A percentile compares a stretch with the other conserved stretches of the same genome.
Conservation (phyloP, 164 flowering plant species). For the Umbellularia californica region DNA sequence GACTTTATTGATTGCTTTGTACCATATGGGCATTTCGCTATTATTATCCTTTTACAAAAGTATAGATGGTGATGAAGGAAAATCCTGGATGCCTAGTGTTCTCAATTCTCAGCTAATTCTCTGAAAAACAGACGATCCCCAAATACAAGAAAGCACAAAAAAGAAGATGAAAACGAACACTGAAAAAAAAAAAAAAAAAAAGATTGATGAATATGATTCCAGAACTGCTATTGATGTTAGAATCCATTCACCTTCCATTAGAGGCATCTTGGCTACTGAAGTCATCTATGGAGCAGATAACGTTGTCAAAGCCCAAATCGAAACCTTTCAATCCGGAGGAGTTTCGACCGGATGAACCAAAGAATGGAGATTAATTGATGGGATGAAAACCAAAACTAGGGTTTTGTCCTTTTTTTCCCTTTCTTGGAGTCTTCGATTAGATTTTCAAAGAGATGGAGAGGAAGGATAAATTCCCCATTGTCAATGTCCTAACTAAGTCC, state of each 20-base stretch:
- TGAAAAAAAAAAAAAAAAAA: not conserved
- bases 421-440: not conserved
- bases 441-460: not conserved
- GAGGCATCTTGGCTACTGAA: slow-evolving; percentile 44
- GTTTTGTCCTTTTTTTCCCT: not conserved
- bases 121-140: not conserved
- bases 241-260: slow-evolving; percentile 47
- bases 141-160: not conserved
- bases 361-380: slow-evolving; percentile 6
- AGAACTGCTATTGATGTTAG: slow-evolving; percentile 29
- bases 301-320: slow-evolving; percentile 74
- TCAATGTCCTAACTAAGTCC: too few relatives aligned
- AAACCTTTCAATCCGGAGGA: slow-evolving; percentile 59
- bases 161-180: not conserved
- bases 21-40: too few relatives aligned
- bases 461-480: too few relatives aligned
- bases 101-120: too few relatives aligned
- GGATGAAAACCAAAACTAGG: not conserved
- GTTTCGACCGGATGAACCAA: slow-evolving; percentile 63
- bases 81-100: too few relatives aligned
- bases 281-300: slow-evolving; percentile 76
- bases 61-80: too few relatives aligned
- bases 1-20: too few relatives aligned
- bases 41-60: too few relatives aligned
- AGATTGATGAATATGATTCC: slow-evolving; percentile 31